phyloP scores from a whole-genome alignment of 305 asterid species.

The Fraxinus floribunda region DNA sequence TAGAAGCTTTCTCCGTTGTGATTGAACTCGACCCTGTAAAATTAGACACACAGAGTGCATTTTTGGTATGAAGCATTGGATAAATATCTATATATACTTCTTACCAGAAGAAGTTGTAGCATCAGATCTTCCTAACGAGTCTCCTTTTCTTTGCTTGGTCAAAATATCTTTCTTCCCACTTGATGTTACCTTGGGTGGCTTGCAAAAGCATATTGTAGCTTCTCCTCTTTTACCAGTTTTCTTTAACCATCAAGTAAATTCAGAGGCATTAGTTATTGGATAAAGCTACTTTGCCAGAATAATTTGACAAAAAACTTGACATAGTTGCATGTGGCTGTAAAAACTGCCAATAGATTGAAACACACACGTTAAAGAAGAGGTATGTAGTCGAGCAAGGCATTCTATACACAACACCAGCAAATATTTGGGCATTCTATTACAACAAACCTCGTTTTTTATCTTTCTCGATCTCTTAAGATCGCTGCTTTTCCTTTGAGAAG shows the following conservation, averaged over 20 bases:
- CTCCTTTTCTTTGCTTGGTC: constrained; percentile 22
- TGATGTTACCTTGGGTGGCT: constrained; percentile 31
- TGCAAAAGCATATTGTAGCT: constrained; percentile 19
- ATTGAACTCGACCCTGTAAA: constrained; percentile 31
- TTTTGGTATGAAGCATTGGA: background rate
- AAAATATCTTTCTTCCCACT: constrained; percentile 3
- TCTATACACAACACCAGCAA: background rate
- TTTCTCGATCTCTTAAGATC: constrained; percentile 25
- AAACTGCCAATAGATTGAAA: background rate
- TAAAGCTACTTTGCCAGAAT: no score
- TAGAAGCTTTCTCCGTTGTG: constrained; percentile 24
- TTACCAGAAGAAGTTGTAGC: constrained; percentile 32
- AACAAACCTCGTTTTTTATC: constrained; percentile 30
- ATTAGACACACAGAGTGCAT: background rate
- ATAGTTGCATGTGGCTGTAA: background rate
- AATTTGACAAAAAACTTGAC: no score
- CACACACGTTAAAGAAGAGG: background rate
- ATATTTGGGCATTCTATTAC: background rate
- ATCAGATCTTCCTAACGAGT: constrained; percentile 13
- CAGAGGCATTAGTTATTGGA: background rate
- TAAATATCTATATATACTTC: background rate
- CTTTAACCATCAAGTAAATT: constrained; percentile 21
- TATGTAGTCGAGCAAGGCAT: background rate
- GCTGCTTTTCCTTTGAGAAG: constrained; percentile 19
- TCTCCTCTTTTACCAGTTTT: constrained; percentile 12